Evolutionary conservation across 176 grass and related monocot genomes (phyloP).

Genomic region (Carex cristatella): DNA sequence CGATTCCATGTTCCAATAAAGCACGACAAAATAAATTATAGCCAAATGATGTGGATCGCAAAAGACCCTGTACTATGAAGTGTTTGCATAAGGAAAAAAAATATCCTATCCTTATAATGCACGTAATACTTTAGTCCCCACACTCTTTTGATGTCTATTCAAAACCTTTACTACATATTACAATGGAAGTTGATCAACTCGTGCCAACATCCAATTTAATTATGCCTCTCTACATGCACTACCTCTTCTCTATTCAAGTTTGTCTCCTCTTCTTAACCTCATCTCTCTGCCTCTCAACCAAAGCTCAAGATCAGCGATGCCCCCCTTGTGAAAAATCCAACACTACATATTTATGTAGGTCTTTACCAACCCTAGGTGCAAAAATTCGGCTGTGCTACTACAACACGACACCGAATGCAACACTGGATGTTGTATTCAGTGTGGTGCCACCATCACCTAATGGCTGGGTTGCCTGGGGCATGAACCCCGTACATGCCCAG

Average conservation of each 20-base stretch:
- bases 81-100: neutral
- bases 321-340: neutral
- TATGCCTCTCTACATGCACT: neutral
- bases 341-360: neutral
- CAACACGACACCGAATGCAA: slow-evolving; percentile 6
- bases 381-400: slow-evolving; percentile 13
- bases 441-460: neutral
- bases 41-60: neutral
- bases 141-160: neutral
- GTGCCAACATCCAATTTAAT: neutral
- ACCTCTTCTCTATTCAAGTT: neutral
- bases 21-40: slow-evolving; percentile 9
- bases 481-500: neutral
- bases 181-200: neutral
- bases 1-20: neutral
- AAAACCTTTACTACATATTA: neutral
- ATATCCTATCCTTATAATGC: slow-evolving; percentile 13
- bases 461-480: neutral
- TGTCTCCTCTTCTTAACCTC: neutral
- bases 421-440: neutral
- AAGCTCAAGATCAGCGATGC: neutral
- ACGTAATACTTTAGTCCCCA: slow-evolving; percentile 20
- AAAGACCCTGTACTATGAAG: neutral
- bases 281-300: neutral
- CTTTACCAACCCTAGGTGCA: neutral